These are phyloP conservation scores for Parastagonospora nodorum DNA, from an alignment of 2,329 filamentous ascomycete species.

Conservation along the genomic window DNA sequence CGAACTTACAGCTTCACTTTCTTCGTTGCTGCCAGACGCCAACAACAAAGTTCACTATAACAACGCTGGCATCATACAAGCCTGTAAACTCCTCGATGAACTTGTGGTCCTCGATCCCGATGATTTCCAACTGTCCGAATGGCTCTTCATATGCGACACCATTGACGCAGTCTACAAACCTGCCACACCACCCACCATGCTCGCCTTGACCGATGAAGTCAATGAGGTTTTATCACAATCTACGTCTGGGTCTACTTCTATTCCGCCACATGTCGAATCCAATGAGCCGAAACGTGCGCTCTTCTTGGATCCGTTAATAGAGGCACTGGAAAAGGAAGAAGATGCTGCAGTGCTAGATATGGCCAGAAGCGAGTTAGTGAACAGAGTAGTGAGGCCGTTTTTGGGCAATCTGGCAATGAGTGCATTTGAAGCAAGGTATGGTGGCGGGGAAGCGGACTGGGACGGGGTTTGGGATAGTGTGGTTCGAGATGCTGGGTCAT, in stretches of 20 bases:
- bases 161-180: conserved; percentile 93
- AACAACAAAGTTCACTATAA: conserved; percentile 76
- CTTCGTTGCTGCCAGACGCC: conserved; percentile 71
- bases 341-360: conserved; percentile 56
- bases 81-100: conserved; percentile 89
- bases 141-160: conserved; percentile 96
- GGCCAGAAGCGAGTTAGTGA: conserved; percentile 67
- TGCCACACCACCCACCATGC: conserved; percentile 66
- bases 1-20: conserved; percentile 80
- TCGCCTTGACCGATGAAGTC: conserved; percentile 80
- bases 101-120: conserved; percentile 87
- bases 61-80: conserved; percentile 79
- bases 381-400: conserved; percentile 82
- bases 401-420: conserved; percentile 91
- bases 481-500: conserved; percentile 33
- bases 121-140: conserved; percentile 97
- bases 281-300: conserved; percentile 40
- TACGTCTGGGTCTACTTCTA: conserved; percentile 5
- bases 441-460: conserved; percentile 63
- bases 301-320: conserved; percentile 51
- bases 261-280: background rate
- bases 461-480: conserved; percentile 39
- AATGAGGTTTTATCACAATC: conserved; percentile 68
- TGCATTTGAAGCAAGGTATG: conserved; percentile 90
- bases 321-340: conserved; percentile 40